A percentile compares a stretch with the other conserved stretches of the same genome.
These are phyloP conservation scores for Mycena galericulata DNA, from an alignment of 768 basidiomycete genomes.

Conservation along the genomic window DNA sequence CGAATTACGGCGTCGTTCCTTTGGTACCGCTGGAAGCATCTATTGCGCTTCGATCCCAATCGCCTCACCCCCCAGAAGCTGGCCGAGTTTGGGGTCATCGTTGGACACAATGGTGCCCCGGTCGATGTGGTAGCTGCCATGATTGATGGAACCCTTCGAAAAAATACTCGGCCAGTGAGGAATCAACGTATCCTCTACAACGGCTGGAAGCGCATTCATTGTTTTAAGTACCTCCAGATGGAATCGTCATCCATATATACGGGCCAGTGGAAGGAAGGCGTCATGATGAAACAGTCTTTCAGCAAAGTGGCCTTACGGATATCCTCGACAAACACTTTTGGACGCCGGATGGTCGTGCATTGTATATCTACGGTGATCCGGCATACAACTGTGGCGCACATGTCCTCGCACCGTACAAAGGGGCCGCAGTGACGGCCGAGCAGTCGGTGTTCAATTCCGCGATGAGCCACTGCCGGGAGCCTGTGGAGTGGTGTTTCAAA, in stretches of 20 bases:
- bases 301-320: constrained; percentile 27
- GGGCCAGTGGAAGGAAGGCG: constrained; percentile 33
- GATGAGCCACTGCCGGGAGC: constrained; percentile 35
- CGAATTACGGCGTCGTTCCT: constrained; percentile 18
- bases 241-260: constrained; percentile 32
- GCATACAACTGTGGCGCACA: constrained; percentile 27
- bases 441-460: constrained; percentile 23
- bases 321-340: constrained; percentile 31
- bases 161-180: constrained; percentile 1
- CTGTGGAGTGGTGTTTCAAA: constrained; percentile 36
- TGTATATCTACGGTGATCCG: constrained; percentile 35
- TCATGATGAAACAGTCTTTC: constrained; percentile 34
- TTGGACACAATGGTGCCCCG: constrained; percentile 25
- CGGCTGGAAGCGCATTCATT: constrained; percentile 34
- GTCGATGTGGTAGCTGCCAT: constrained; percentile 24
- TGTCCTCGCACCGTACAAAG: constrained; percentile 34
- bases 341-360: constrained; percentile 16
- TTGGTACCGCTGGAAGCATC: constrained; percentile 30
- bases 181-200: constrained; percentile 37
- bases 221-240: constrained; percentile 35
- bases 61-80: constrained; percentile 21
- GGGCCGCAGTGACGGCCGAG: constrained; percentile 19
- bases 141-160: constrained; percentile 30
- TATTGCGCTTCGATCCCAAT: constrained; percentile 1
- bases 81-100: not conserved